These are phyloP conservation scores for Fusarium gaditjirri DNA, from an alignment of 2,329 filamentous ascomycete species.

Conservation along the genomic window DNA sequence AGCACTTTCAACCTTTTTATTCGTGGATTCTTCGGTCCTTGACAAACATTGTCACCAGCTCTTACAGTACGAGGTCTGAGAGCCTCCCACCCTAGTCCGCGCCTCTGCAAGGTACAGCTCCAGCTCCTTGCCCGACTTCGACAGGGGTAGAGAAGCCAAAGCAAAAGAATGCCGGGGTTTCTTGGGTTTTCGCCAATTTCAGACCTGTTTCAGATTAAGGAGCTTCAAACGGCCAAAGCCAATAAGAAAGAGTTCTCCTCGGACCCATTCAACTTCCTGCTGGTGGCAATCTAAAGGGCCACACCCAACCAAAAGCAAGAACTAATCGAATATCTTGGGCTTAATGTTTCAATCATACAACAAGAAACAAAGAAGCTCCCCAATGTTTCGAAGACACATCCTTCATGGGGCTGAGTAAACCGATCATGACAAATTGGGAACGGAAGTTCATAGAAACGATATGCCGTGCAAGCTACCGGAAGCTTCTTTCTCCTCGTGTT, in stretches of 20 bases:
- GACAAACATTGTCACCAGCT: not conserved
- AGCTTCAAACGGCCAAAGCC: slow-evolving; percentile 15
- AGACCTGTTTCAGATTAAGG: slow-evolving; percentile 34
- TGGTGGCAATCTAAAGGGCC: slow-evolving; percentile 10
- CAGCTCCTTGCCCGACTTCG: slow-evolving; percentile 24
- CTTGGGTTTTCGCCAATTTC: slow-evolving; percentile 22
- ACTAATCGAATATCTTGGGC: not conserved
- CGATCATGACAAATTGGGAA: slow-evolving; percentile 17
- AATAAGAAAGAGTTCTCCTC: slow-evolving; percentile 7
- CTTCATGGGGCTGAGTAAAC: slow-evolving; percentile 7
- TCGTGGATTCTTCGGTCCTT: not conserved
- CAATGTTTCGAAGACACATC: slow-evolving; percentile 4
- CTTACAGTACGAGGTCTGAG: slow-evolving; percentile 2
- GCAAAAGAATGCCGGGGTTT: not conserved
- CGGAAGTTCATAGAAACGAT: slow-evolving; percentile 3
- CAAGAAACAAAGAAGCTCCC: slow-evolving; percentile 9
- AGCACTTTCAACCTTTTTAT: not conserved
- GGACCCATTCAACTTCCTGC: not conserved
- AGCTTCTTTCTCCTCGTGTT: slow-evolving; percentile 10
- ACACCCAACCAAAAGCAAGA: not conserved
- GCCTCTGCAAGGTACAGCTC: slow-evolving; percentile 37
- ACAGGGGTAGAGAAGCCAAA: slow-evolving; percentile 11
- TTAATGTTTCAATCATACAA: slow-evolving; percentile 7
- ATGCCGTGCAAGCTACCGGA: not conserved
- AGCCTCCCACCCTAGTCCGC: slow-evolving; percentile 8